Evolutionary conservation across 371 early-diverging fungal species (phyloP), one percentile per base, ranked within the genome.

Genomic region (Lichtheimia ornata): DNA sequence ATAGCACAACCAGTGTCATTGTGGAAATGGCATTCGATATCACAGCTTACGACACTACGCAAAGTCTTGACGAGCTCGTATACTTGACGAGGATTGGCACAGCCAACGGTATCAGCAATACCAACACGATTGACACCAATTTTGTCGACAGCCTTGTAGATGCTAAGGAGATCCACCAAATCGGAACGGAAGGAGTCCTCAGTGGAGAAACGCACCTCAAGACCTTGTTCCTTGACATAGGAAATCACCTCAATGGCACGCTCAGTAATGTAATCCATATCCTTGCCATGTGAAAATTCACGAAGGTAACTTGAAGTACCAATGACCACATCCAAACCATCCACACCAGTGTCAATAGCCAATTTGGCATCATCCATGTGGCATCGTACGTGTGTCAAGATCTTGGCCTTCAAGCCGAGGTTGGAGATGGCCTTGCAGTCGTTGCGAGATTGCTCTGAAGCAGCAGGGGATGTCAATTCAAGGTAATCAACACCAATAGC

Each of bases 1-100:
- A 96, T 94, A 43, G 96, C 94, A 74, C 97, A 97, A 42, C 95
- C 95, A 24, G 97, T 97, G 76, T 97, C 97, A 73, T 97, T 92
- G 82, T 97, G 97, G 87, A 97, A 97, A 72, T 97, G 97, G 74
- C 93, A 92, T 77, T 97, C 97, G 62, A 97, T 97, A 70, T 97
- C 97, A 71, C 96, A 95, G 60, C 90, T 91, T 44, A 97, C 94
- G 41, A 95, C 93, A 56, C 89, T 83, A 58, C 97, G 88, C 22
- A 97, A 82, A 15, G 95, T 97, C 67, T 90, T 84, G 63, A 97
- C 95, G 42, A 97, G 86, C 63, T 97, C 96, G 62, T 94, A 94
- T 17, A 97, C 97, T 81, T 97, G 97, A 51, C 94, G 90, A 50
- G 97, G 96, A 72, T 93, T 92, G 53, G 97, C 97, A 63, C 95